Conservation (phyloP, 2,329 filamentous ascomycete species). For the Akanthomyces dipterigenus region DNA sequence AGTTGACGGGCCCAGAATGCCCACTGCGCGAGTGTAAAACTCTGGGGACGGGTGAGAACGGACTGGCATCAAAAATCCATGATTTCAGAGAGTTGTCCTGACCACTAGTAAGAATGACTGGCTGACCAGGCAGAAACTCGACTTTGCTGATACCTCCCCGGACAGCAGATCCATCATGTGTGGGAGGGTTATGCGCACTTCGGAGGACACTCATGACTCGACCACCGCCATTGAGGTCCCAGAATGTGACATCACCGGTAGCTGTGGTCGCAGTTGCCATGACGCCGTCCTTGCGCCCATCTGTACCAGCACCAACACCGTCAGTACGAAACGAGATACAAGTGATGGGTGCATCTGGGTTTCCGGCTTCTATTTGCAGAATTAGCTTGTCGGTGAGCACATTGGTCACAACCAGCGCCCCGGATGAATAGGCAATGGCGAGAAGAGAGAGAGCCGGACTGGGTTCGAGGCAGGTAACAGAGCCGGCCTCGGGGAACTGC, state of each 20-base stretch:
- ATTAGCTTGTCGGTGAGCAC: constrained; percentile 69
- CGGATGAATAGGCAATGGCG: constrained; percentile 79
- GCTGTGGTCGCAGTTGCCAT: constrained; percentile 82
- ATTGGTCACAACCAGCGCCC: constrained; percentile 74
- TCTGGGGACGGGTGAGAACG: constrained; percentile 80
- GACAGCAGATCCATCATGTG: constrained; percentile 44
- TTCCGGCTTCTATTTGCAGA: constrained; percentile 61
- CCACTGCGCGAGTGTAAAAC: constrained; percentile 81
- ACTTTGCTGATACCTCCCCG: constrained; percentile 77
- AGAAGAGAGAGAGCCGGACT: constrained; percentile 78
- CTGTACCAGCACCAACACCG: constrained; percentile 77
- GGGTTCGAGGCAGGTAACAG: constrained; percentile 81
- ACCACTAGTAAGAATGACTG: constrained; percentile 83
- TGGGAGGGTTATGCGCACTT: constrained; percentile 77
- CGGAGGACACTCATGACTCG: constrained; percentile 80
- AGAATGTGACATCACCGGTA: constrained; percentile 87
- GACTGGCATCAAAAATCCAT: constrained; percentile 92
- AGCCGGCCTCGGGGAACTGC: constrained; percentile 62
- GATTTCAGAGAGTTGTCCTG: constrained; percentile 90
- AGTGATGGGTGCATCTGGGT: constrained; percentile 60
- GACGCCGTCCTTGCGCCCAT: constrained; percentile 78
- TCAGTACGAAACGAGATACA: constrained; percentile 90
- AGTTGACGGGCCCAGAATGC: constrained; percentile 79
- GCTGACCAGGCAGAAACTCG: constrained; percentile 84
- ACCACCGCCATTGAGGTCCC: constrained; percentile 88